Base-by-base conservation (phyloP, 495 filamentous ascomycete genomes). In the Daldinia decipiens region DNA sequence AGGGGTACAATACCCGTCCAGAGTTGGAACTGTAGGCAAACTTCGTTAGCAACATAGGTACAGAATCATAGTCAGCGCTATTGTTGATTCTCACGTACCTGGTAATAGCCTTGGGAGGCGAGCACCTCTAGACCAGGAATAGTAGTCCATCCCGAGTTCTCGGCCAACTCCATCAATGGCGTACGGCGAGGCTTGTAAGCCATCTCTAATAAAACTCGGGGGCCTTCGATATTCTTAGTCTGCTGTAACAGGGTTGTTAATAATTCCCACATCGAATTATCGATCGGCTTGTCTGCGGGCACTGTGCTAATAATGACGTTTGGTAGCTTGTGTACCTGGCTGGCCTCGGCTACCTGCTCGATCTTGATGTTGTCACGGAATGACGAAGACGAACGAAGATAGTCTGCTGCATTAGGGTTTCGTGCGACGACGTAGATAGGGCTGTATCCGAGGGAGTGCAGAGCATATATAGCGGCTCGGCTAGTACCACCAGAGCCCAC, bases 401-500 rank as follows among this genome's bases (percentile, higher is more conserved):
- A 77, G 51, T 85, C 77, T 11, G 93, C 85, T 62, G 93, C 93
- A 27, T 83, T 80, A 13, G 87, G 78, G n/a, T 87, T 88, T 38
- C 95, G 89, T 45, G 94, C 94, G 45, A 95, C 86, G 29, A 98
- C 83, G 79, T 96, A 97, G 76, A 99, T 91, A 5, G 93, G 93
- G 4, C 84, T 84, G 80, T 91, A 97, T 59, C 89, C 89, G 82
- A 99, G 93, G 57, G 85, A 82, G 75, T 94, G 90, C 24, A 98
- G 86, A 2, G 93, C 91, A 78, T 92, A 97, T 75, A 98, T 90
- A 45, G 96, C 95, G 9, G 94, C 95, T 32, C 95, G 88, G 6
- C 95, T 92, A 8, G 95, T 98, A 26, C 95, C 95, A 19, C 95
- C 95, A 11, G 93, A 91, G 9, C 95, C 95, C 62, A 98, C 87